Evolutionary conservation across 495 filamentous ascomycete genomes (phyloP).

Genomic region (Xylaria venustula): DNA sequence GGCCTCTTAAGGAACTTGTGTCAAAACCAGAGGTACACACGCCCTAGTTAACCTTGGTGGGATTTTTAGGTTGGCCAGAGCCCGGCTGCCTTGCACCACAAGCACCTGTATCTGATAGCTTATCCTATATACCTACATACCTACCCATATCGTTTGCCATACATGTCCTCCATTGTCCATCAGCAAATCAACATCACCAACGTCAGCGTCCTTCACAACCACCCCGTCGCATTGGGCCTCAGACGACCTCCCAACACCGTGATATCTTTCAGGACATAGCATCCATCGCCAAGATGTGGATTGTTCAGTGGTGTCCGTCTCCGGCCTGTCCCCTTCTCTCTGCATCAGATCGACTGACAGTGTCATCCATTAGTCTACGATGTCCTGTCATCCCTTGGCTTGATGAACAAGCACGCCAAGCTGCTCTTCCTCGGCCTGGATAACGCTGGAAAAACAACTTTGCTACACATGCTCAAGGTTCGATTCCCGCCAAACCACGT

Average conservation of each 20-base stretch:
- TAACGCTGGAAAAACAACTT: conserved; percentile 96
- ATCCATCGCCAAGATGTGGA: conserved; percentile 70
- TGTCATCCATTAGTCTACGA: conserved; percentile 70
- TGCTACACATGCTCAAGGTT: conserved; percentile 91
- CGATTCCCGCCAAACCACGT: conserved; percentile 27
- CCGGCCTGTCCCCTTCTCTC: conserved; percentile 5
- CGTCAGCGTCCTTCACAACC: conserved; percentile 3
- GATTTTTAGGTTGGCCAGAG: not conserved
- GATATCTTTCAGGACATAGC: not conserved
- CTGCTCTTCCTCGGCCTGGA: conserved; percentile 92
- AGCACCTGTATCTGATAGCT: not conserved
- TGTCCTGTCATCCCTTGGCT: conserved; percentile 82
- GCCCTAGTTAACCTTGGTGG: too few species aligned
- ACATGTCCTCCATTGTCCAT: not conserved
- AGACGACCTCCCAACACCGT: not conserved
- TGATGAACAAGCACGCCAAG: conserved; percentile 96
- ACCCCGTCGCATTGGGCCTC: not conserved
- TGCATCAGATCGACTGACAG: conserved; percentile 23
- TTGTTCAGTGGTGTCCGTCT: conserved; percentile 90
- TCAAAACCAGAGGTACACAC: too few species aligned
- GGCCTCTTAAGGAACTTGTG: too few species aligned
- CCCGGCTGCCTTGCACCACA: not conserved
- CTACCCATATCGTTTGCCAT: not conserved
- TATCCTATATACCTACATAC: not conserved
- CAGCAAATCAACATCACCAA: not conserved